These are phyloP conservation scores for Colletotrichum ledebouriae DNA, from an alignment of 2,329 filamentous ascomycete species.

Conservation along the genomic window DNA sequence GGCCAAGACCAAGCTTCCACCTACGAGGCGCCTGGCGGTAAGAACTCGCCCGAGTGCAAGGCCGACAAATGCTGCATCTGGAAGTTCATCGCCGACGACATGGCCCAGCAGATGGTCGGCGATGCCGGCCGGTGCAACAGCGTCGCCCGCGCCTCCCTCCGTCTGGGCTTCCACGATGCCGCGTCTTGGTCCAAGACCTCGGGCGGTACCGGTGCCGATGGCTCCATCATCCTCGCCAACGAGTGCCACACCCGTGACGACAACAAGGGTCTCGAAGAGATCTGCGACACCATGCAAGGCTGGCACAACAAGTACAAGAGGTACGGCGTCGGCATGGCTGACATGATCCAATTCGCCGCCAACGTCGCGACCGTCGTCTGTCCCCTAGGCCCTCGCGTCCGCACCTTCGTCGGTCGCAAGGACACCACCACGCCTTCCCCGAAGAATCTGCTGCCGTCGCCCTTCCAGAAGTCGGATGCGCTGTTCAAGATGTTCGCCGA, in stretches of 20 bases:
- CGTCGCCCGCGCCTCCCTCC: slow-evolving; percentile 59
- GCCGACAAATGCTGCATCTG: slow-evolving; percentile 60
- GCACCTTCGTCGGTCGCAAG: slow-evolving; percentile 64
- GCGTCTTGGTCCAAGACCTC: slow-evolving; percentile 57
- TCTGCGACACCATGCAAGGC: slow-evolving; percentile 54
- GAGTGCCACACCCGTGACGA: slow-evolving; percentile 55
- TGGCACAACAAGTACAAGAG: slow-evolving; percentile 59
- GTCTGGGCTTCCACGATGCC: slow-evolving; percentile 64
- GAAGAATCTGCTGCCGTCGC: slow-evolving; percentile 58
- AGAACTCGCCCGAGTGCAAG: slow-evolving; percentile 49
- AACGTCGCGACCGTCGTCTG: slow-evolving; percentile 64
- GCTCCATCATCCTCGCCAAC: slow-evolving; percentile 57
- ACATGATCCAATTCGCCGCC: slow-evolving; percentile 67
- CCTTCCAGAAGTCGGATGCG: slow-evolving; percentile 59
- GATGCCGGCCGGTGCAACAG: slow-evolving; percentile 57
- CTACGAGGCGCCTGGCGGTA: slow-evolving; percentile 42
- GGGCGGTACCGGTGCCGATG: slow-evolving; percentile 60
- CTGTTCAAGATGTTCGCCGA: slow-evolving; percentile 63
- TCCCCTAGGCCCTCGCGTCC: slow-evolving; percentile 60
- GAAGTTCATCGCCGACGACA: slow-evolving; percentile 58
- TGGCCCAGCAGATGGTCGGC: slow-evolving; percentile 54
- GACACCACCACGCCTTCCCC: slow-evolving; percentile 58
- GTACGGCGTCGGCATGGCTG: slow-evolving; percentile 62
- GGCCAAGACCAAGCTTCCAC: slow-evolving; percentile 43
- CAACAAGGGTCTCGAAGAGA: slow-evolving; percentile 62